Percentiles rank a stretch among this genome's conserved stretches.
phyloP scores from a whole-genome alignment of 805 yeast genomes.

The Danielia oregonensis region DNA sequence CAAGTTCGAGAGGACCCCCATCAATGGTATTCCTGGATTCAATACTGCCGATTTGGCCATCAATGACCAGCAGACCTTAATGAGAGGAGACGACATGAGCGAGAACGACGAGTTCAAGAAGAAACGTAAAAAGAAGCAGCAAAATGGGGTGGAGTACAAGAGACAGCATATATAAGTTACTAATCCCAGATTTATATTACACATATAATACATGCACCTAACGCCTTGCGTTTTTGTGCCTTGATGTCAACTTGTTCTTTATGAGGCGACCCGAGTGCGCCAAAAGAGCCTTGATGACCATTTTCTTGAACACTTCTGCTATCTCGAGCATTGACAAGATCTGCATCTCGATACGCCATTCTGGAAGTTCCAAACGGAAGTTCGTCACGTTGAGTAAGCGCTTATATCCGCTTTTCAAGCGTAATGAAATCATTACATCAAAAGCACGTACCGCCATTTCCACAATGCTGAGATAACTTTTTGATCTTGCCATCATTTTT shows the following conservation, averaged over 20 bases:
- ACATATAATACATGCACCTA: neutral
- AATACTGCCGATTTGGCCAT: constrained; percentile 65
- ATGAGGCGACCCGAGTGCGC: constrained; percentile 35
- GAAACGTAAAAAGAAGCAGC: constrained; percentile 37
- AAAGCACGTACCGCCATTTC: constrained; percentile 34
- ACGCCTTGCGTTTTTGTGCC: constrained; percentile 1
- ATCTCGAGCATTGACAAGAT: constrained; percentile 35
- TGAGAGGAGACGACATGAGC: constrained; percentile 38
- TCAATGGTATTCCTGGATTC: constrained; percentile 74
- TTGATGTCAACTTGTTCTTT: constrained; percentile 26
- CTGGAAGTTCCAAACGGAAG: constrained; percentile 33
- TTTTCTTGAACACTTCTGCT: constrained; percentile 29
- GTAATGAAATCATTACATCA: constrained; percentile 33
- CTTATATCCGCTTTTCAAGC: constrained; percentile 30
- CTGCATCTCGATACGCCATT: constrained; percentile 25
- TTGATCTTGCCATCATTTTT: constrained; percentile 73
- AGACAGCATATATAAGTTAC: constrained; percentile 34
- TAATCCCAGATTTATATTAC: neutral
- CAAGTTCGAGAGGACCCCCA: constrained; percentile 60
- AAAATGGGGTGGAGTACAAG: constrained; percentile 31
- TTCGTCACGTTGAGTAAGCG: constrained; percentile 36
- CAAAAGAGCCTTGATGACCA: constrained; percentile 29
- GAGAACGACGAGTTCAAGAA: constrained; percentile 36
- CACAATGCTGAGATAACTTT: constrained; percentile 65
- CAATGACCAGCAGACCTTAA: constrained; percentile 42